Evolutionary conservation across 805 yeast species (phyloP).

Genomic region (Metschnikowia reukaufii): DNA sequence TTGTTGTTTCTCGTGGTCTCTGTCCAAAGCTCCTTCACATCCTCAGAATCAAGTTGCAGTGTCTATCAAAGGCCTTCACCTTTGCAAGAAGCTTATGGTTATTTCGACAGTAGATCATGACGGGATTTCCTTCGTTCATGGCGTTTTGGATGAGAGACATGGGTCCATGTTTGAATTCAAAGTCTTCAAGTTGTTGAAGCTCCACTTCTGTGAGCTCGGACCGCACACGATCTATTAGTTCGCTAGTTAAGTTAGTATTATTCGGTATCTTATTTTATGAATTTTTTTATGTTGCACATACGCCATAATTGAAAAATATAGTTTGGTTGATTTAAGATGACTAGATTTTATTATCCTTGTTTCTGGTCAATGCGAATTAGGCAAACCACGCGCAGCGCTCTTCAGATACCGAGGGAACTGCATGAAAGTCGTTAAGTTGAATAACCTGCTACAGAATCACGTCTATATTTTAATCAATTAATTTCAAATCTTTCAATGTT

Average conservation of each 20-base stretch:
- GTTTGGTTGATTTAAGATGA: not conserved
- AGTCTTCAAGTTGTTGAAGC: constrained; percentile 79
- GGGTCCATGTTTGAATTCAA: constrained; percentile 89
- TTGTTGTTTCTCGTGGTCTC: constrained; percentile 59
- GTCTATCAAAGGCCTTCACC: constrained; percentile 94
- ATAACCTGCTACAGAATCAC: too few relatives aligned
- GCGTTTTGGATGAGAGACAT: constrained; percentile 85
- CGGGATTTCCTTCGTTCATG: constrained; percentile 68
- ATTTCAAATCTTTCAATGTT: too few relatives aligned
- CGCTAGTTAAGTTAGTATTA: constrained; percentile 46
- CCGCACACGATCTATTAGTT: constrained; percentile 69
- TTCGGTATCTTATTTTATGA: not conserved
- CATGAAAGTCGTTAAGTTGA: not conserved
- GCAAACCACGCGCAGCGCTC: constrained; percentile 1
- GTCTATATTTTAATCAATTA: too few relatives aligned
- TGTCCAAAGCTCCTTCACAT: constrained; percentile 86
- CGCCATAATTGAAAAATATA: constrained; percentile 17
- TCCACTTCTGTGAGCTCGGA: constrained; percentile 80
- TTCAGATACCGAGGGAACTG: not conserved
- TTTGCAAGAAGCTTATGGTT: constrained; percentile 89
- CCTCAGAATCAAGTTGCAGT: constrained; percentile 91
- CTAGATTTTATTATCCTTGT: not conserved
- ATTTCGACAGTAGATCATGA: constrained; percentile 86
- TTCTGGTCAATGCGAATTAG: not conserved
- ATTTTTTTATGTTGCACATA: constrained; percentile 12